Percentiles rank a stretch among this genome's conserved stretches.
Evolutionary conservation across 139 green algal genomes (phyloP).

Genomic region (Protoeuglena noctilucae): DNA sequence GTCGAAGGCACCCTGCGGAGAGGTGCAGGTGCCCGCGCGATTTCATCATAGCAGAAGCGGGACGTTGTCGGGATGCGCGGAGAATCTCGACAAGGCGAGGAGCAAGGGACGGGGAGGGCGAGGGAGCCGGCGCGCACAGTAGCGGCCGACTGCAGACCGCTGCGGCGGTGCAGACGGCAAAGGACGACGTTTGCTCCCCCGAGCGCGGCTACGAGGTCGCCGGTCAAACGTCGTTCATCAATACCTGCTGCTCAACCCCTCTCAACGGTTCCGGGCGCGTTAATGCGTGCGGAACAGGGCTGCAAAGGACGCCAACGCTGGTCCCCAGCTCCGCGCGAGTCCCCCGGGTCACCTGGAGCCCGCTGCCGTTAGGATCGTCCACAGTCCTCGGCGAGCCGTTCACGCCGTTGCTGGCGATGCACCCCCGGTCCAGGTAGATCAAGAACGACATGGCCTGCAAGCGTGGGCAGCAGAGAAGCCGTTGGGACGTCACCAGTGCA

Average conservation of each 20-base stretch:
- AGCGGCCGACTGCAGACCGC: not conserved
- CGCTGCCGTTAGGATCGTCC: not conserved
- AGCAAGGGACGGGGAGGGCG: not conserved
- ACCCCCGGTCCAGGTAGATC: slow-evolving; percentile 80
- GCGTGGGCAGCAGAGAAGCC: not conserved
- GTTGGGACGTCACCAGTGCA: not conserved
- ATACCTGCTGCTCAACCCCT: not conserved
- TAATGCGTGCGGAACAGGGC: too few species aligned
- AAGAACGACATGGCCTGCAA: slow-evolving; percentile 59
- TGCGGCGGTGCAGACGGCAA: not conserved
- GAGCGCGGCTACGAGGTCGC: not conserved
- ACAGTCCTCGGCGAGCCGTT: slow-evolving; percentile 36
- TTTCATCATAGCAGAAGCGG: not conserved
- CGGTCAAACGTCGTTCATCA: not conserved
- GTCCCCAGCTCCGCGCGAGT: not conserved
- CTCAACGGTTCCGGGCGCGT: not conserved
- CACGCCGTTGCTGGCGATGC: slow-evolving; percentile 73
- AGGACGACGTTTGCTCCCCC: slow-evolving; percentile 11
- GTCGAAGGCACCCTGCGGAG: slow-evolving; percentile 28
- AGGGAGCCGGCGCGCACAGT: not conserved
- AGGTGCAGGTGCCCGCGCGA: not conserved
- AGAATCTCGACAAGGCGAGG: not conserved
- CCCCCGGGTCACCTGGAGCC: too few species aligned
- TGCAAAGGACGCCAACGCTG: not conserved
- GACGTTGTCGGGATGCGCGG: not conserved